Conservation (phyloP, 305 asterid genomes). For the Ilex paraguariensis region DNA sequence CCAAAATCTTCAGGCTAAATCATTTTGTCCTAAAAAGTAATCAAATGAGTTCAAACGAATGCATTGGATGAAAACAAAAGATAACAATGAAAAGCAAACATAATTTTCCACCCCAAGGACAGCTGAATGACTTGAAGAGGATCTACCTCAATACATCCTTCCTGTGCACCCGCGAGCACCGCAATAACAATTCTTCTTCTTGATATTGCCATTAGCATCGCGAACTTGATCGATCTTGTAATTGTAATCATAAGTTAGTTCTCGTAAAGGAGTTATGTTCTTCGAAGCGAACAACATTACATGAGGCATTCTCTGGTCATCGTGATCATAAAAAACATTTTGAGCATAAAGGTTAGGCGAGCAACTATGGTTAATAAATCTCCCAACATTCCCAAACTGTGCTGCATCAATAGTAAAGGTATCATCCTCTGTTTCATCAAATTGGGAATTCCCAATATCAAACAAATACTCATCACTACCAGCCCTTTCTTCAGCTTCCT, state of each 20-base stretch:
- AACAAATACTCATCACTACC: constrained; percentile 22
- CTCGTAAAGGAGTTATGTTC: constrained; percentile 22
- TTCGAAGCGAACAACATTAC: constrained; percentile 27
- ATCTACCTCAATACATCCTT: constrained; percentile 18
- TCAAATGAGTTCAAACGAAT: no score
- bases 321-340: constrained; percentile 24
- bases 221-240: constrained; percentile 18
- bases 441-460: constrained; percentile 19
- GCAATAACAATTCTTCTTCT: constrained; percentile 27
- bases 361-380: constrained; percentile 34
- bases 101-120: no score
- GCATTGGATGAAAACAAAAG: no score
- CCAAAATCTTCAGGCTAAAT: no score
- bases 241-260: constrained; percentile 29
- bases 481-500: constrained; percentile 19
- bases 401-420: constrained; percentile 29
- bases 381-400: constrained; percentile 24
- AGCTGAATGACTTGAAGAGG: no score
- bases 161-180: constrained; percentile 21
- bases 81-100: no score
- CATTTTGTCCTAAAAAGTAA: no score
- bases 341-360: constrained; percentile 35
- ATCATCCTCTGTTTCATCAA: constrained; percentile 8
- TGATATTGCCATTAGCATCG: constrained; percentile 28
- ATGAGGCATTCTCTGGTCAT: constrained; percentile 25